Percentiles rank a stretch among this genome's conserved stretches.
Conservation (phyloP, 2,329 filamentous ascomycete genomes). For the Fusarium nurragi region DNA sequence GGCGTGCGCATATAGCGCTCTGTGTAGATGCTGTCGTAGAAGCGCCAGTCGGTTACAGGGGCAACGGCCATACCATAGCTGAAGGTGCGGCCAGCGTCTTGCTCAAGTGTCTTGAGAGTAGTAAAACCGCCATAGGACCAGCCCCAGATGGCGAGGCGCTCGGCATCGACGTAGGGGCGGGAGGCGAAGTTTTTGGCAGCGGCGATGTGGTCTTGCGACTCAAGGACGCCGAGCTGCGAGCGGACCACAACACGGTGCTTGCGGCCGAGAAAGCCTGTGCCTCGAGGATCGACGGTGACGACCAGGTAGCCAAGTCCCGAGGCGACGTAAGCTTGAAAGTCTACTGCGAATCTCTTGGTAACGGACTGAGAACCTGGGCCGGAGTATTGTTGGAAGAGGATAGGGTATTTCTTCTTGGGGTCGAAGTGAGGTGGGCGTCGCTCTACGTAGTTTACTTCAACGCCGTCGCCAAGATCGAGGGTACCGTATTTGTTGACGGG, state of each 20-base stretch:
- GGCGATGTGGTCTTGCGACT: conserved; percentile 90
- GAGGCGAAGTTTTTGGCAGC: conserved; percentile 84
- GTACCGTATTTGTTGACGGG: conserved; percentile 85
- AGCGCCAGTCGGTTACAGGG: conserved; percentile 97
- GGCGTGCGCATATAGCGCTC: conserved; percentile 98
- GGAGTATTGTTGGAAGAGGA: conserved; percentile 94
- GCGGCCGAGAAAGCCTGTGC: conserved; percentile 90
- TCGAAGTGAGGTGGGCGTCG: conserved; percentile 90
- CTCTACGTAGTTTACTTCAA: conserved; percentile 78
- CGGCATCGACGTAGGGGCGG: conserved; percentile 83
- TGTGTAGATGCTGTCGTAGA: conserved; percentile 93
- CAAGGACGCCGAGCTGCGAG: conserved; percentile 83
- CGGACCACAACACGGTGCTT: conserved; percentile 83
- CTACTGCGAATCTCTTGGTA: conserved; percentile 79
- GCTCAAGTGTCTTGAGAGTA: conserved; percentile 93
- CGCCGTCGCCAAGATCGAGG: conserved; percentile 80
- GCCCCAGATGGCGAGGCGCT: conserved; percentile 92
- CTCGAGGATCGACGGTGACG: conserved; percentile 91
- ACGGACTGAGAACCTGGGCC: conserved; percentile 94
- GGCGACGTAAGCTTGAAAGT: conserved; percentile 92
- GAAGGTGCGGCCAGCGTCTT: conserved; percentile 89
- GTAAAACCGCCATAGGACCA: conserved; percentile 98
- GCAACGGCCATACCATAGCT: conserved; percentile 98
- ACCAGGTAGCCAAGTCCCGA: conserved; percentile 90
- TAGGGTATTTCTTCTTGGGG: conserved; percentile 84